These are phyloP conservation scores for Saccharomyces hybrid DNA, from an alignment of 1,139 yeast species.

Conservation along the genomic window DNA sequence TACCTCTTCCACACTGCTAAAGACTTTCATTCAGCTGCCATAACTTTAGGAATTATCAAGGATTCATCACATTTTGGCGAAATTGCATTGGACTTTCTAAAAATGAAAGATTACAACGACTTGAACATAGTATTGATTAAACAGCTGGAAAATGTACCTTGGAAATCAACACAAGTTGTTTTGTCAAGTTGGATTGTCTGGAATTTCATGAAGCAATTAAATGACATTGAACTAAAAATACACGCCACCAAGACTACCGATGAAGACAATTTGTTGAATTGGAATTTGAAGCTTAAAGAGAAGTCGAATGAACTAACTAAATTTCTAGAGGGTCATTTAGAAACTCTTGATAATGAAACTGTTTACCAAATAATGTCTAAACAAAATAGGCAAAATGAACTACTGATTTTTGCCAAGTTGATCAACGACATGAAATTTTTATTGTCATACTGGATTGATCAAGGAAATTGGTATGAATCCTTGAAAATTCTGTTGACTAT, in stretches of 20 bases:
- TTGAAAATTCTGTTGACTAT: constrained; percentile 41
- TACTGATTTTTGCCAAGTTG: constrained; percentile 60
- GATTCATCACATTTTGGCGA: constrained; percentile 41
- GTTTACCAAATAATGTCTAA: constrained; percentile 65
- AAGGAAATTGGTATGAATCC: constrained; percentile 69
- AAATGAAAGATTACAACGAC: constrained; percentile 33
- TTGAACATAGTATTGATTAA: constrained; percentile 50
- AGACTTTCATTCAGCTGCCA: constrained; percentile 42
- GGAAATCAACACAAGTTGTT: constrained; percentile 47
- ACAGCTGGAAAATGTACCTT: constrained; percentile 41
- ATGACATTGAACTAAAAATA: constrained; percentile 39
- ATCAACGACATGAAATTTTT: constrained; percentile 65
- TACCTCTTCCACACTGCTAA: constrained; percentile 32
- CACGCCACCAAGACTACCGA: constrained; percentile 10
- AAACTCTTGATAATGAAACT: constrained; percentile 52
- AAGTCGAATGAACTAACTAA: constrained; percentile 38
- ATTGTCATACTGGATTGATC: constrained; percentile 57
- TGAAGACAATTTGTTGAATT: constrained; percentile 24
- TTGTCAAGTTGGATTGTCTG: constrained; percentile 83
- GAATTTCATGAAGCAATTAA: constrained; percentile 46
- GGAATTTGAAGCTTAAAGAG: constrained; percentile 16
- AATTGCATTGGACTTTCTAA: constrained; percentile 54
- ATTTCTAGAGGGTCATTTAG: constrained; percentile 47
- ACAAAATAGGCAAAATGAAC: constrained; percentile 56
- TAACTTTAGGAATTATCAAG: constrained; percentile 41